Base-by-base conservation (phyloP, 768 basidiomycete genomes). In the Phanerochaete carnosa region DNA sequence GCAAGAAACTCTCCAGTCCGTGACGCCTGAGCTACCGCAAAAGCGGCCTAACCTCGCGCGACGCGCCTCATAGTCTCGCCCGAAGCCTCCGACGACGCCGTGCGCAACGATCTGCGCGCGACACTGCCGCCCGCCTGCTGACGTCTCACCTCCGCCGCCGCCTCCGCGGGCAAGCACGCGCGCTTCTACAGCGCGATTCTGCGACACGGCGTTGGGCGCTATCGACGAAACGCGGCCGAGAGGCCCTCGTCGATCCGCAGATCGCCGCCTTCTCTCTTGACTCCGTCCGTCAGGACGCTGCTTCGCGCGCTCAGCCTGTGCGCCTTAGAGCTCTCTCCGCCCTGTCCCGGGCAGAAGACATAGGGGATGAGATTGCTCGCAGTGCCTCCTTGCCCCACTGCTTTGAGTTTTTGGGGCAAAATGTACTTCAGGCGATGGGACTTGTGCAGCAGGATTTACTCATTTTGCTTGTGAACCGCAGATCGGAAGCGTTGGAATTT, bases 391-490 rank as follows among this genome's bases (percentile, higher is more conserved):
- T 92, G 39, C 89, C 89, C 75, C 84, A 95, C 0, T 81, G 80
- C 73, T 98, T n/a, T n/a, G n/a, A n/a, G n/a, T n/a, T n/a, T 98
- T 79, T 99, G 97, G 0, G 97, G 97, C 64, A 94, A 94, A 65
- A 99, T 87, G 69, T 95, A 98, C 73, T 98, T 98, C 46, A 95
- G 83, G 16, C 89, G 84, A 71, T 99, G 95, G 76, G 98, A 99
- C 72, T 98, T 95, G 72, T 99, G 97, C 19, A 99, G 80, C 46
- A 99, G 77, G 83, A 99, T 98, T 79, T 95, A 99, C 74, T 98
- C 97, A 73, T 98, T 99, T 28, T 97, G 93, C 69, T 98, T 96
- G 67, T 22, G n/a, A 22, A 33, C 7, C 26, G 33, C 32, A 30
- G 29, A 30, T 5, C 25, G 23, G 8, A 25, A 19, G 23, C 32